Percentiles rank a stretch among this genome's conserved stretches.
phyloP scores from a whole-genome alignment of 2,329 filamentous ascomycete species.

The Fusarium bulbicola region DNA sequence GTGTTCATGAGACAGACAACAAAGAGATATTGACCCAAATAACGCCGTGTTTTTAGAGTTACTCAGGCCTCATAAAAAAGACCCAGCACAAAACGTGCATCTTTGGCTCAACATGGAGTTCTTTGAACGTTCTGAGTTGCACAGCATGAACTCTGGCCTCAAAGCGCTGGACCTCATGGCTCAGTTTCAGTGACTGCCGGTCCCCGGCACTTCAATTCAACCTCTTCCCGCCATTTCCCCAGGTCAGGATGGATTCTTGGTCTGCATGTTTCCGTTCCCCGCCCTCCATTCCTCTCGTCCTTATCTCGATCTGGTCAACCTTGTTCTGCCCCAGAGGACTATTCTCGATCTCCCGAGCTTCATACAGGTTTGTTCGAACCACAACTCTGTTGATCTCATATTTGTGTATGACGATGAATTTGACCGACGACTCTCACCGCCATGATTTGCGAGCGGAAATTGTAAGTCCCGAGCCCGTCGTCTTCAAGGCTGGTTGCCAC shows the following conservation, averaged over 20 bases:
- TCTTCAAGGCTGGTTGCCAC: conserved; percentile 4
- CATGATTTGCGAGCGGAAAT: too few relatives aligned
- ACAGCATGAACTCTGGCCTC: conserved; percentile 1
- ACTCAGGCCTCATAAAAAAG: background rate
- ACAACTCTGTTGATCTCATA: too few relatives aligned
- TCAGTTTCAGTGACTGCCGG: conserved; percentile 13
- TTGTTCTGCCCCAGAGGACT: background rate
- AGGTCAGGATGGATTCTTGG: background rate
- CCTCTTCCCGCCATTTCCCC: background rate
- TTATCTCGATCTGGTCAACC: background rate
- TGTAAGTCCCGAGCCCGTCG: background rate
- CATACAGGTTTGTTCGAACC: background rate
- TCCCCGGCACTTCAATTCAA: conserved; percentile 1
- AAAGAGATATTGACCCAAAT: background rate
- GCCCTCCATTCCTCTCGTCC: background rate
- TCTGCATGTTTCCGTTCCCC: background rate
- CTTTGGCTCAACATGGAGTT: background rate
- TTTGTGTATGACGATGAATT: too few relatives aligned
- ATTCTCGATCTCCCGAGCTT: background rate
- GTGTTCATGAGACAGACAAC: background rate
- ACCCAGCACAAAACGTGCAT: background rate
- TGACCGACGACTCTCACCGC: too few relatives aligned
- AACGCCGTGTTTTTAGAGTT: background rate
- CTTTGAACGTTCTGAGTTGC: background rate
- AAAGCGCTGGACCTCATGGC: background rate